Evolutionary conservation across 306 rosid genomes (phyloP).

Genomic region (Calophaca sinica): DNA sequence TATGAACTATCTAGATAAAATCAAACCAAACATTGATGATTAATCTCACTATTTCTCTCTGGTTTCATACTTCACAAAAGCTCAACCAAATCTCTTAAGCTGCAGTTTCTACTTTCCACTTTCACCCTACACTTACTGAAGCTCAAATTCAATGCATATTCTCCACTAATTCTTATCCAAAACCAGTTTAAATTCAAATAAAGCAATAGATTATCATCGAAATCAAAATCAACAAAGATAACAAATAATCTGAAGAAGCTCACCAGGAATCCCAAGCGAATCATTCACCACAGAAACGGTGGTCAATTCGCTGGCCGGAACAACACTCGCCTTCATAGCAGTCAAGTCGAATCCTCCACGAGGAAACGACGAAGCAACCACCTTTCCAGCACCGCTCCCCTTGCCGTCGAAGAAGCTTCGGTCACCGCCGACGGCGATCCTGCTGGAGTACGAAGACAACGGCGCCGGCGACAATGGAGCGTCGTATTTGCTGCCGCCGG

Average conservation of each 20-base stretch:
- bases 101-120: background rate
- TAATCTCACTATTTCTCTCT: background rate
- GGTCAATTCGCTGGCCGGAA: constrained; percentile 65
- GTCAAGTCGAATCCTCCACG: constrained; percentile 67
- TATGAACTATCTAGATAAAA: constrained; percentile 7
- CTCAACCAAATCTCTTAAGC: constrained; percentile 9
- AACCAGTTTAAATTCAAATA: constrained; percentile 29
- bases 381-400: constrained; percentile 49
- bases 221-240: constrained; percentile 11
- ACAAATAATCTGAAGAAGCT: constrained; percentile 16
- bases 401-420: constrained; percentile 48
- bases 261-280: constrained; percentile 56
- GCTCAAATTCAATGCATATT: constrained; percentile 12
- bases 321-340: constrained; percentile 60
- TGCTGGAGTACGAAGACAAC: constrained; percentile 57
- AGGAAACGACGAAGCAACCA: constrained; percentile 58
- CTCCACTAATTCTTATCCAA: background rate
- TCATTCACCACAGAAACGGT: constrained; percentile 62
- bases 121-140: constrained; percentile 17
- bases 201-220: background rate
- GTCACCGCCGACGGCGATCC: constrained; percentile 35
- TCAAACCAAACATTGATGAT: constrained; percentile 8
- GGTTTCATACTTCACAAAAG: constrained; percentile 2
- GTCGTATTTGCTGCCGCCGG: constrained; percentile 37
- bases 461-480: constrained; percentile 48